phyloP scores from a whole-genome alignment of 768 basidiomycete species.

The Tylopilus sp. region DNA sequence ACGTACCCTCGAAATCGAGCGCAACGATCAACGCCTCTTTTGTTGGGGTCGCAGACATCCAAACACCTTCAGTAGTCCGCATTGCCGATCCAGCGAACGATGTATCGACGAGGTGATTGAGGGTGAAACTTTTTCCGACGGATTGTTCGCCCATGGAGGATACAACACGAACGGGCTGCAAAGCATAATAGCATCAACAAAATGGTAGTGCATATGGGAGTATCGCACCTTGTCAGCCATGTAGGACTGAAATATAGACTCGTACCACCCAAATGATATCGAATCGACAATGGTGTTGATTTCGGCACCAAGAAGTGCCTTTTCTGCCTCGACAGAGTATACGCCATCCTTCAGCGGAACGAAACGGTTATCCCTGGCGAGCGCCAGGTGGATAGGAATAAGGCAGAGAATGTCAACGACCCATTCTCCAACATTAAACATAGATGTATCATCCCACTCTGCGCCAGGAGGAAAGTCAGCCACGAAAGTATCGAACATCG shows the following conservation, averaged over 20 bases:
- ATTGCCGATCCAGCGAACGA: constrained; percentile 63
- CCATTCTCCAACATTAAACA: constrained; percentile 55
- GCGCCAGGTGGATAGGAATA: constrained; percentile 55
- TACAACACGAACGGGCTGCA: constrained; percentile 57
- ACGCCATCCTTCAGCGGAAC: constrained; percentile 58
- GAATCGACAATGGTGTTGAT: constrained; percentile 52
- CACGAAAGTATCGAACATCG: background rate
- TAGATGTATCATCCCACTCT: constrained; percentile 37
- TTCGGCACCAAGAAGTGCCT: constrained; percentile 53
- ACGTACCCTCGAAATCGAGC: constrained; percentile 59
- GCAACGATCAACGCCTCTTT: constrained; percentile 51
- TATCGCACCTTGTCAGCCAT: constrained; percentile 48
- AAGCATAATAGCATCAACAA: constrained; percentile 5
- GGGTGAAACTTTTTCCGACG: constrained; percentile 39
- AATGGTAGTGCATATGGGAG: background rate
- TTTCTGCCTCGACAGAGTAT: constrained; percentile 46
- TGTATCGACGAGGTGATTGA: constrained; percentile 59
- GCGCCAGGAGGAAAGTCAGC: constrained; percentile 37
- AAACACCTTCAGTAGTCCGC: constrained; percentile 62
- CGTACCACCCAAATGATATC: constrained; percentile 61
- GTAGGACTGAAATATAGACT: constrained; percentile 60
- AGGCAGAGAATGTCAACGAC: constrained; percentile 63
- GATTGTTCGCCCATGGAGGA: constrained; percentile 71
- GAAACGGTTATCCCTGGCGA: constrained; percentile 57
- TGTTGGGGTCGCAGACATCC: constrained; percentile 65